Evolutionary conservation across 2,329 filamentous ascomycete genomes (phyloP).

Genomic region (Colletotrichum spaethianum): DNA sequence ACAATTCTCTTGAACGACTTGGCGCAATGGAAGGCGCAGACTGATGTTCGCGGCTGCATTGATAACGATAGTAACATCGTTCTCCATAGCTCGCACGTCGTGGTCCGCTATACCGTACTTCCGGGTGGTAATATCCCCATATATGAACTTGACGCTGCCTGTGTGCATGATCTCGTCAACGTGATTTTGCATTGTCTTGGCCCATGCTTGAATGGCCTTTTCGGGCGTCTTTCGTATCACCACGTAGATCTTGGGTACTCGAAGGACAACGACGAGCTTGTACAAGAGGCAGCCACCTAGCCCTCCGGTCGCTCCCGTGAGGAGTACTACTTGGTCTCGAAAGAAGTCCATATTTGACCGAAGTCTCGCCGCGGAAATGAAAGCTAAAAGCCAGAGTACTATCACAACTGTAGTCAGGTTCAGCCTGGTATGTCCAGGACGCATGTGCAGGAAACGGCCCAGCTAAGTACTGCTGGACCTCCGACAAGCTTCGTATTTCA

Average conservation of each 20-base stretch:
- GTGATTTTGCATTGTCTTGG: neutral
- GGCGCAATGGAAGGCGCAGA: neutral
- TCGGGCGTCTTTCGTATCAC: slow-evolving; percentile 1
- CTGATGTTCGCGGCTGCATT: neutral
- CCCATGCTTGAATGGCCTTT: neutral
- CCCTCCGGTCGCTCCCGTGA: neutral
- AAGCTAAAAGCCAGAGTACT: too few relatives aligned
- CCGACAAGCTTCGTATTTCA: neutral
- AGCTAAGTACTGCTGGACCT: neutral
- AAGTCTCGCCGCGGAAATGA: too few relatives aligned
- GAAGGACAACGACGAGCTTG: neutral
- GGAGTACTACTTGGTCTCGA: neutral
- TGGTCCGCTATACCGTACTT: neutral
- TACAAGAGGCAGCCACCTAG: neutral
- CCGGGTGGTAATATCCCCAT: neutral
- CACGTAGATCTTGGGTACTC: slow-evolving; percentile 1
- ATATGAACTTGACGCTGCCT: neutral
- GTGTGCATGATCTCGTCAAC: neutral
- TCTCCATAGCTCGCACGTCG: neutral
- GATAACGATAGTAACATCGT: neutral
- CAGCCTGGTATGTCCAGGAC: neutral
- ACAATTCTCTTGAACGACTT: neutral
- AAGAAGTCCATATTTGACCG: neutral
- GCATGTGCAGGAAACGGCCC: neutral
- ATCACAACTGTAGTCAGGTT: neutral